These are phyloP conservation scores for Parascedosporium putredinis DNA, from an alignment of 2,329 filamentous ascomycete species.

Conservation along the genomic window DNA sequence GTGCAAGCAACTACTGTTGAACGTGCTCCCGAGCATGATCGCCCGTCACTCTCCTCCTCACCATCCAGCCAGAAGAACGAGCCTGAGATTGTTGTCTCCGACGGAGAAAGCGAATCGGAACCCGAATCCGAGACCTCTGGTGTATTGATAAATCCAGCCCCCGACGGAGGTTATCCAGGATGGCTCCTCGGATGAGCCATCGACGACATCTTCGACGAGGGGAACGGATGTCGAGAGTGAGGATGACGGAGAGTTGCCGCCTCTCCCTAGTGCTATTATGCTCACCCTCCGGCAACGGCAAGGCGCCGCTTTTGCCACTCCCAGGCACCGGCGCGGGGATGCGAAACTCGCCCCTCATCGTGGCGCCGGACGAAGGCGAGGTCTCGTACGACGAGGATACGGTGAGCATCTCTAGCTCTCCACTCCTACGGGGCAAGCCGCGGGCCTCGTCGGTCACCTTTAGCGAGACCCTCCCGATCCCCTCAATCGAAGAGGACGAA, in stretches of 20 bases:
- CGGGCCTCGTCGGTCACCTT: slow-evolving; percentile 9
- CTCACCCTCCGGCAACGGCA: neutral
- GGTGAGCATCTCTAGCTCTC: slow-evolving; percentile 6
- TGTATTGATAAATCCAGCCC: too few species aligned
- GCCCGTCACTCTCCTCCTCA: too few species aligned
- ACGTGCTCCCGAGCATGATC: too few species aligned
- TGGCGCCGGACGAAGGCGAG: neutral
- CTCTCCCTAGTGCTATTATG: neutral
- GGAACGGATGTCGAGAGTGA: neutral
- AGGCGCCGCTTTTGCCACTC: neutral
- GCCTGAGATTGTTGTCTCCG: too few species aligned
- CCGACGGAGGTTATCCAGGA: neutral
- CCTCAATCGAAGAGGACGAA: slow-evolving; percentile 7
- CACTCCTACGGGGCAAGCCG: slow-evolving; percentile 3
- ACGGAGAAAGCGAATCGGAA: too few species aligned
- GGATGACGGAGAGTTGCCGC: neutral
- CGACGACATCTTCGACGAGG: neutral
- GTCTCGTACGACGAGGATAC: slow-evolving; percentile 3
- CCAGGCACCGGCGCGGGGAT: neutral
- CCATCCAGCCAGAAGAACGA: too few species aligned
- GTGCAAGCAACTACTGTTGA: too few species aligned
- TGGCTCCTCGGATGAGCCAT: neutral
- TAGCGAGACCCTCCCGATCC: slow-evolving; percentile 6
- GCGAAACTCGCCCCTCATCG: neutral
- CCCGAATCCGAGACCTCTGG: too few species aligned